A percentile compares a stretch with the other conserved stretches of the same genome.
These are phyloP conservation scores for Rheum nobile DNA, from an alignment of 148 eudicot genomes.

Conservation along the genomic window DNA sequence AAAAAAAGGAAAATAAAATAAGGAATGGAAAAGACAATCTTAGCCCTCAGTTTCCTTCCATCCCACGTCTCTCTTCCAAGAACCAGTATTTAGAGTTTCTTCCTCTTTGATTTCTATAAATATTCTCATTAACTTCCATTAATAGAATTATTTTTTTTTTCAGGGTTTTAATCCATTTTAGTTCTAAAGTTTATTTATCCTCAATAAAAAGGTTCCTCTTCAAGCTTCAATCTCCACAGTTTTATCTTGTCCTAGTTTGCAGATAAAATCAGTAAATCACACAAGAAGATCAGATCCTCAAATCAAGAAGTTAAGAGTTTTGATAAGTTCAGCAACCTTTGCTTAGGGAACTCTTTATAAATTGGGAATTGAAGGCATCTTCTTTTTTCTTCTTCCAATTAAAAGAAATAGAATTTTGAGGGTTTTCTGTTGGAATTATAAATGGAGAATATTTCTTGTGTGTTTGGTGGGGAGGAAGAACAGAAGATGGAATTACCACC, in stretches of 20 bases:
- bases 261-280: not conserved
- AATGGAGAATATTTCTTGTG: slow-evolving; percentile 12
- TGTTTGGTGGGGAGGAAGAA: slow-evolving; percentile 9
- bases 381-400: not conserved
- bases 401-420: not conserved
- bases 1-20: not conserved
- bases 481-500: slow-evolving; percentile 18
- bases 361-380: not conserved
- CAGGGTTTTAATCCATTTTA: not conserved
- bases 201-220: not conserved
- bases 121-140: not conserved
- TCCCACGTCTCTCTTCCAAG: slow-evolving; percentile 8
- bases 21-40: not conserved
- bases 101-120: not conserved
- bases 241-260: not conserved
- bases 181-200: not conserved
- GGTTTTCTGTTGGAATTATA: not conserved
- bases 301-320: not conserved
- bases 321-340: not conserved
- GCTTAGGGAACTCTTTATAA: not conserved
- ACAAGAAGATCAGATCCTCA: not conserved
- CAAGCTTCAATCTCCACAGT: not conserved
- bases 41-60: not conserved
- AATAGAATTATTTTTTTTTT: not conserved
- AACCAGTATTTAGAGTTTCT: not conserved